Base-by-base conservation (phyloP, 2,329 filamentous ascomycete species). In the Nannizzia gypsea region DNA sequence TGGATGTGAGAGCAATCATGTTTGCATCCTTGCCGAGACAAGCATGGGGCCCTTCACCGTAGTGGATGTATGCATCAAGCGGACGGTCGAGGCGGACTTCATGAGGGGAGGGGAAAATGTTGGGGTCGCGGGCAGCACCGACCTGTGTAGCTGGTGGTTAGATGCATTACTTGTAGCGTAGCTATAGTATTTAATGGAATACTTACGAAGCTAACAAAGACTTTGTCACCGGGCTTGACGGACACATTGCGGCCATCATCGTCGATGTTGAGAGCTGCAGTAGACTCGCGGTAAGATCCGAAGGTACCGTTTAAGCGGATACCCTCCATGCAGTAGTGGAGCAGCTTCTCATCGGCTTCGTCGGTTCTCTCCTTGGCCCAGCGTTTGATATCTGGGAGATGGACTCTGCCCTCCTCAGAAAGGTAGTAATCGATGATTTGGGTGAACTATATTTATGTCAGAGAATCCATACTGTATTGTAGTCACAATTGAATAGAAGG, bases 141-240 rank as follows among this genome's bases (percentile, higher is more conserved):
- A 60, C 64, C 48, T 67, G 13, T 15, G 57, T n/a, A 36, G 58
- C 66, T 71, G 86, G 82, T n/a, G 8, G 40, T 81, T 80, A 77
- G 89, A 75, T 69, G 88, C 89, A 5, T 26, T 74, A 71, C 1
- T 81, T 75, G 0, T 86, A 83, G n/a, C 2, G n/a, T n/a, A 20
- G 15, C 6, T 42, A 17, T 8, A 42, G n/a, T 42, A 42, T 42
- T 5, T 42, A 42, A 76, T 88, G 89, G 36, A 20, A 8, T 11
- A 60, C 69, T 63, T 69, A 83, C 81, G 38, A 87, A 84, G 63
- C 81, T 83, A 28, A 87, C 78, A 31, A 79, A 66, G 1, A 79
- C 67, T 2, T 71, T 59, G 9, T 76, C 73, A 0, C 77, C 77
- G 0, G 75, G 71, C 42, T 76, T 65, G 48, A 79, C 82, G 58